Evolutionary conservation across 257 asterid species (phyloP), one percentile per base, ranked within the genome.

Genomic region (Solanum verrucosum): DNA sequence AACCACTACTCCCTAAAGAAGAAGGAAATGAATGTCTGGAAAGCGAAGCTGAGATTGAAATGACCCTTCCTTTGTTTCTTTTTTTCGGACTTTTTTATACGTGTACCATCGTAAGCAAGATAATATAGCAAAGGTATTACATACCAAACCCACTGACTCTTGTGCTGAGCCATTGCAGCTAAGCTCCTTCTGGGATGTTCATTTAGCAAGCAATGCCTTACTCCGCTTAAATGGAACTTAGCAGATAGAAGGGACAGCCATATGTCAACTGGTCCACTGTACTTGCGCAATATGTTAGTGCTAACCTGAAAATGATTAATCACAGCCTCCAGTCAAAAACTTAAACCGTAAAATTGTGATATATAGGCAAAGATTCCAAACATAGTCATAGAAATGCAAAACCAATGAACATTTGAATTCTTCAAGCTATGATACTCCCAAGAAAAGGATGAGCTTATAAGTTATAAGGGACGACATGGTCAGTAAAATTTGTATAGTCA

Each of bases 81-180:
- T 15, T 18, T 77, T 21, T 63, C 23, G 20, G 21, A 31, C 72
- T n/a, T 86, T 13, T 29, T 34, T 60, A 68, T n/a, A 18, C 31
- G 9, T 37, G 23, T 21, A 25, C 77, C 33, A 46, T 42, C 46
- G 1, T 34, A 56, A 83, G 40, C 14, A 74, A 60, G 84, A 42
- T 0, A 42, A 75, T 21, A 79, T 16, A 46, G 40, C 25, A 81
- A 81, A 46, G 42, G 68, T 31, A 37, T 5, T 46, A 92, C 93
- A 12, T 89, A 96, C 98, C 99, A 96, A 91, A 95, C 93, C 98
- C 98, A 96, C 88, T 96, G 98, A 92, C 99, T 96, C 81, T 84
- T 91, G 89, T 95, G 98, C 84, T 95, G 97, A 89, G 97, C 98
- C 99, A 96, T 96, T 21, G 99, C 98, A 34, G 90, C 91, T 89